Evolutionary conservation across 192 early-diverging fungal genomes (phyloP), one percentile per base, ranked within the genome.

Genomic region (Jimgerdemannia lactiflua): DNA sequence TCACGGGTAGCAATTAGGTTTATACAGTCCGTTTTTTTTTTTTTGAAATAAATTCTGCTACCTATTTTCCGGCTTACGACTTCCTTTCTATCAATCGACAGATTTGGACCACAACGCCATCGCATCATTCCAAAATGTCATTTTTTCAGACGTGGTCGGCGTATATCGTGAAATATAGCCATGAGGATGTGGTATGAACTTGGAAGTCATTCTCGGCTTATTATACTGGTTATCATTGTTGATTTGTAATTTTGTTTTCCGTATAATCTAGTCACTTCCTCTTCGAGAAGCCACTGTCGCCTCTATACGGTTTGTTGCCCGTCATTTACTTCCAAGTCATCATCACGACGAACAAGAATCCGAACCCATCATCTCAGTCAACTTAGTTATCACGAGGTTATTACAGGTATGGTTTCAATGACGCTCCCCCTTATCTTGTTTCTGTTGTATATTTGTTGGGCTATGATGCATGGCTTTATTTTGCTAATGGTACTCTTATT

Each of bases 211-310:
- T 39, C 41, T 67, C 18, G 29, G n/a, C 49, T 7, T 44, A 4
- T 39, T 44, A 20, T 42, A 29, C 71, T 3, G 42, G 2, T 3
- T 14, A 59, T 74, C 65, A 10, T 59, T 10, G 14, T 14, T 59
- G 49, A 59, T 10, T 59, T 14, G 6, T 14, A 59, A 59, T 59
- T 59, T 39, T 44, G 43, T 64, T 66, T 17, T 17, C 67, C 59
- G 19, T 72, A 63, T 39, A 42, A 3, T 49, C 10, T 67, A 89
- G 85, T 82, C 89, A 11, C 76, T 89, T n/a, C 82, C 85, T 71
- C 79, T 87, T 10, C 87, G 91, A 7, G 83, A 87, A 20, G 85
- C 89, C 14, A 86, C 82, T 1, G 77, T 84, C 20, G 83, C 70
- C 72, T 82, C 67, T 54, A 84, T 39, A 71, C 79, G 29, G 80